Evolutionary conservation across 371 early-diverging fungal genomes (phyloP), one percentile per base, ranked within the genome.

Genomic region (Mortierella sp.): DNA sequence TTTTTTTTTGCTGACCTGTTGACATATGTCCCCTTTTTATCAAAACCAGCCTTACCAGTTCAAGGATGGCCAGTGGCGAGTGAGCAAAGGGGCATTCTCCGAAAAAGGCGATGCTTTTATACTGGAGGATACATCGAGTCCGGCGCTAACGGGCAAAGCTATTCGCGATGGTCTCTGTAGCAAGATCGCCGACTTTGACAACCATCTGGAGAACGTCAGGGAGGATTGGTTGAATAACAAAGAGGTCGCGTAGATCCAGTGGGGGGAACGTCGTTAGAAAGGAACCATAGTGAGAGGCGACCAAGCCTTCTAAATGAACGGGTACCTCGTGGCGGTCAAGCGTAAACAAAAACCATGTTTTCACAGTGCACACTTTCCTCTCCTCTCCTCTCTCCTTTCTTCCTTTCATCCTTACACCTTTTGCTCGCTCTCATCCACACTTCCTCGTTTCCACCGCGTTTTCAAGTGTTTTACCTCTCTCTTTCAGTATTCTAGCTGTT

Each of bases 111-210:
- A 26, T 19, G 12, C 31, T 12, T 74, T 74, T 27, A 19, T 50
- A 18, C 34, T 74, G 45, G 76, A 74, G 51, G 58, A 64, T 42
- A 27, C 16, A 18, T 60, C 69, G 28, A 74, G 69, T 30, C 76
- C 76, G 19, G 30, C 57, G 3, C 16, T 65, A 58, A 52, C 39
- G n/a, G 55, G 38, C 62, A 68, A 69, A 50, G 69, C 76, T 0
- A 54, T 74, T 28, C 65, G 46, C 14, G 61, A 52, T 0, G 69
- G 70, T 14, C 19, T 69, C 43, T 86, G 88, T 65, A 80, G 80
- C 39, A 71, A 79, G 6, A 18, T 94, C 8, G 78, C 82, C 26
- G 94, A 94, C 63, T 92, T 94, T 69, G 92, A 91, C 52, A 89
- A 87, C 64, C 93, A 93, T 66, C 61, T 94, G 52, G 92, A 92